Evolutionary conservation across 2,329 filamentous ascomycete genomes (phyloP), one percentile per base, ranked within the genome.

Genomic region (Corinectria fuckeliana): DNA sequence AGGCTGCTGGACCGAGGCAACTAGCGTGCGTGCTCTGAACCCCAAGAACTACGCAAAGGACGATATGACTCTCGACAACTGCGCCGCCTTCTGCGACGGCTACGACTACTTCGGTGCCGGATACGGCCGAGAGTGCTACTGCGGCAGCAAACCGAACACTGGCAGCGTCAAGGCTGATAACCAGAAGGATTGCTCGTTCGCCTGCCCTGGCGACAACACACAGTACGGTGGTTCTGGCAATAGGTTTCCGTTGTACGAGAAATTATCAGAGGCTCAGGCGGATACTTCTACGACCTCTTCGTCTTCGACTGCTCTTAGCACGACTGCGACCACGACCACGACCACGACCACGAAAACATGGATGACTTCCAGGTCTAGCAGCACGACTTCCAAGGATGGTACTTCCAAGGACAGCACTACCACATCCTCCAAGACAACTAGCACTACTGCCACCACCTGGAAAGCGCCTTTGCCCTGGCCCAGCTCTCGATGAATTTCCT

Each of bases 401-500:
- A n/a, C 55, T 3, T n/a, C n/a, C 14, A 34, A 34, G 5, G 32
- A 16, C 14, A 32, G 18, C 6, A n/a, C 55, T 3, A 51, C 36
- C 3, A 56, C 50, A 21, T 38, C 62, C 30, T 56, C 45, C 10
- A 56, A 30, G 9, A 25, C 58, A 11, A 34, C 14, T n/a, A n/a
- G n/a, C n/a, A n/a, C n/a, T n/a, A 28, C 28, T 26, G 20, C 56
- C n/a, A 39, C 53, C 16, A 38, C 48, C n/a, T 98, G 47, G 95
- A 93, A 1, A 97, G 92, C 7, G 86, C 91, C 0, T 99, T 99
- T 74, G 95, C 95, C 3, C 79, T 97, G 58, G 94, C 95, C 10
- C 95, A 99, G 77, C 89, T 98, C 63, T 86, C 89, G 5, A 97
- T 94, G 9, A 97, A 97, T 71, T 92, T 97, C 72, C 69, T 78